Base-by-base conservation (phyloP, 495 filamentous ascomycete genomes). In the Aspergillus leporis region DNA sequence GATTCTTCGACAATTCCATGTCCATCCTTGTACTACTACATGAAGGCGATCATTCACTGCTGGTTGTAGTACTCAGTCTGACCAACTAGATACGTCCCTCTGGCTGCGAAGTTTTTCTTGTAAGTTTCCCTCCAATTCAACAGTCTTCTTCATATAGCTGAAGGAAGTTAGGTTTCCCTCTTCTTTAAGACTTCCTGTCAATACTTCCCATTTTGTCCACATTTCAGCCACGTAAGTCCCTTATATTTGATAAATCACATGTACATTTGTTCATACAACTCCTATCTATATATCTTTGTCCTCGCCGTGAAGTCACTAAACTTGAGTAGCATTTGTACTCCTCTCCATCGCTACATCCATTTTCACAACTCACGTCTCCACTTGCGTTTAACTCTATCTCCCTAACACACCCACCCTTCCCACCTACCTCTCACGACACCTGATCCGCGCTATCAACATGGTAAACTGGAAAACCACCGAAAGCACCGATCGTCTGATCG, bases 381-480 rank as follows among this genome's bases (percentile, higher is more conserved):
- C 13, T 36, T n/a, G n/a, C n/a, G 32, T 36, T 16, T n/a, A 41
- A 3, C n/a, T 41, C 43, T 47, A 8, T 9, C 19, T 21, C 43
- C 16, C 21, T 14, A 9, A 22, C 7, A 7, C 43, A 43, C 16
- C 8, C 8, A 43, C 19, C 13, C 43, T n/a, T 21, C 19, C 23
- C 19, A 6, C 7, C 1, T 7, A 47, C 19, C 19, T 18, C 19
- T 10, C 3, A 47, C 19, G 2, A 47, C 5, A 45, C n/a, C 2
- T 4, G 6, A 45, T 4, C 16, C 3, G 16, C 3, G 22, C 28
- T 32, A 36, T 22, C 58, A 70, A 57, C n/a, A 77, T 78, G 74
- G 66, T 77, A 2, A 72, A 78, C 45, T 78, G 74, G 74, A 76
- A 71, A 47, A 52, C 48, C 0, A 10, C 60, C 0, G 67, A 71